phyloP scores from a whole-genome alignment of 257 asterid species.

The Nicotiana sylvestris region DNA sequence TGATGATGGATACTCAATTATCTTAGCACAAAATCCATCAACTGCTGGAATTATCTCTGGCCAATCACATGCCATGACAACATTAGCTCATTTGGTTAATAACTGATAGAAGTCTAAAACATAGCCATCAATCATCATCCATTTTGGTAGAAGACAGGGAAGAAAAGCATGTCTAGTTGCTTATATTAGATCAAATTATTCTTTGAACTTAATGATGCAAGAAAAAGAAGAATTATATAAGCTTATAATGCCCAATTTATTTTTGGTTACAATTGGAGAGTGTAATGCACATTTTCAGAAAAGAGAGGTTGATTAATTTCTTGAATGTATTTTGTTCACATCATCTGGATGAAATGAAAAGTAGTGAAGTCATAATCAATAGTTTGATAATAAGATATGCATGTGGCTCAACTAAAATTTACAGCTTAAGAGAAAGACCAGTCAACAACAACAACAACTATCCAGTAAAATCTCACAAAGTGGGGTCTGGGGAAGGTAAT shows the following conservation, averaged over 20 bases:
- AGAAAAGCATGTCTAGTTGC: neutral
- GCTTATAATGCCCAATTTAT: neutral
- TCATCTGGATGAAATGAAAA: neutral
- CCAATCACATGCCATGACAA: constrained; percentile 37
- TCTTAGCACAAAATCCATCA: constrained; percentile 34
- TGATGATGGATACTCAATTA: constrained; percentile 39
- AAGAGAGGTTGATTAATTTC: neutral
- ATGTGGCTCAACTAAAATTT: too few species aligned
- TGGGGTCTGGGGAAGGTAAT: too few species aligned
- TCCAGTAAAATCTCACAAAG: too few species aligned
- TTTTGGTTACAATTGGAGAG: neutral
- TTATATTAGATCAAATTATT: neutral
- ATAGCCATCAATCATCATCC: neutral
- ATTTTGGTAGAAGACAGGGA: neutral
- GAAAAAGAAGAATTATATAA: neutral
- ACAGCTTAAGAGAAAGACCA: too few species aligned
- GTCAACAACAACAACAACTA: too few species aligned
- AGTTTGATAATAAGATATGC: too few species aligned
- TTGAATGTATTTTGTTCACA: neutral
- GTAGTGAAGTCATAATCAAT: too few species aligned
- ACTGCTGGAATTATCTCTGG: constrained; percentile 34
- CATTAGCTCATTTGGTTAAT: constrained; percentile 13
- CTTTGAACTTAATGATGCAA: neutral
- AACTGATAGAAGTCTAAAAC: too few species aligned
- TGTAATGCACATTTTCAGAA: neutral